A percentile compares a stretch with the other conserved stretches of the same genome.
Conservation (phyloP, 1,284 basidiomycete genomes). For the Ganoderma lingzhi region DNA sequence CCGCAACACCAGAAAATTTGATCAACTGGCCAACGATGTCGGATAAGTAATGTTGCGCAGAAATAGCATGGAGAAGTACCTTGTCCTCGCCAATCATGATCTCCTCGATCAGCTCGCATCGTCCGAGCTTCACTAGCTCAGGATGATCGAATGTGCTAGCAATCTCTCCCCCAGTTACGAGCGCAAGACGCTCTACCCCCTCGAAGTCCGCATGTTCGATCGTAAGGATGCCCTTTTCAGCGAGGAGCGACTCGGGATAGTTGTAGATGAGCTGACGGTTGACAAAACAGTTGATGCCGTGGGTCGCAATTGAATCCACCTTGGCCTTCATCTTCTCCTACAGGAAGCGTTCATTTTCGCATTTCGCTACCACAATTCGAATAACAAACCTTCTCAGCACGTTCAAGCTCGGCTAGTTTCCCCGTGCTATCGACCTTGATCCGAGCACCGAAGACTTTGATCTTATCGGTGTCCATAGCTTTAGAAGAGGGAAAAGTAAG, state of each 20-base stretch:
- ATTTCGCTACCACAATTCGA: background rate
- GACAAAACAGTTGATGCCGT: slow-evolving; percentile 98
- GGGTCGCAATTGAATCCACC: slow-evolving; percentile 93
- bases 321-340: slow-evolving; percentile 99
- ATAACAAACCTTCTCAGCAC: slow-evolving; percentile 81
- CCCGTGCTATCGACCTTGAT: slow-evolving; percentile 96
- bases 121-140: slow-evolving; percentile 92
- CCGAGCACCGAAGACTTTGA: slow-evolving; percentile 98
- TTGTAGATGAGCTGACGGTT: slow-evolving; percentile 99
- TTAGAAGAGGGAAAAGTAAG: slow-evolving; percentile 3
- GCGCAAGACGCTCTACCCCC: slow-evolving; percentile 94
- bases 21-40: slow-evolving; percentile 71
- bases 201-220: slow-evolving; percentile 99
- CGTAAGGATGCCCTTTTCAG: slow-evolving; percentile 94
- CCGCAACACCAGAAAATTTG: slow-evolving; percentile 99
- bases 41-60: background rate
- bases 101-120: slow-evolving; percentile 96
- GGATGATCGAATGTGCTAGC: slow-evolving; percentile 95
- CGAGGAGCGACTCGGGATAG: slow-evolving; percentile 94
- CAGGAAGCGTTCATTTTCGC: background rate
- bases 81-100: slow-evolving; percentile 99
- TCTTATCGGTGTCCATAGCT: slow-evolving; percentile 99
- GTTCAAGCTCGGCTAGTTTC: slow-evolving; percentile 97
- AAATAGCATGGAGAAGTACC: slow-evolving; percentile 53
- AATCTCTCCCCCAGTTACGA: slow-evolving; percentile 99